These are phyloP conservation scores for Colletotrichum sp. DNA, from an alignment of 2,329 filamentous ascomycete species.

Conservation along the genomic window DNA sequence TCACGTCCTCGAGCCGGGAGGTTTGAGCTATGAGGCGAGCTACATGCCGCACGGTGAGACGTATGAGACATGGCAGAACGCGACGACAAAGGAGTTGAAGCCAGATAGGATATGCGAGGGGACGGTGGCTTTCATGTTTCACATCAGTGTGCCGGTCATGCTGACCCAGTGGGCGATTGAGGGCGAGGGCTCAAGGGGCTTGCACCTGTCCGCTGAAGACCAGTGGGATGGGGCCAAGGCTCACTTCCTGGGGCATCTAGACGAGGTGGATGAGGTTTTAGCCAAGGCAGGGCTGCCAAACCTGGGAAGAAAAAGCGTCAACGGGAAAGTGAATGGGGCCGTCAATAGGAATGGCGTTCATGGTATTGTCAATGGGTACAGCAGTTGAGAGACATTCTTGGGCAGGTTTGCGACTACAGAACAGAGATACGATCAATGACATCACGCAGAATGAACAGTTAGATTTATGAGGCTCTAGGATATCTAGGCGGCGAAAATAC, in stretches of 20 bases:
- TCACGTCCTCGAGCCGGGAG: slow-evolving; percentile 31
- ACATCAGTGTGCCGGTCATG: slow-evolving; percentile 27
- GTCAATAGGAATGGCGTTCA: neutral
- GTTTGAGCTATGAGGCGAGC: slow-evolving; percentile 35
- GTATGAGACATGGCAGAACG: slow-evolving; percentile 33
- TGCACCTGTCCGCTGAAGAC: slow-evolving; percentile 20
- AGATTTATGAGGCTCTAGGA: neutral
- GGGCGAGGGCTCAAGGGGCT: slow-evolving; percentile 23
- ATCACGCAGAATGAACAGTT: neutral
- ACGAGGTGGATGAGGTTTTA: slow-evolving; percentile 28
- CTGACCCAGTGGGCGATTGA: slow-evolving; percentile 28
- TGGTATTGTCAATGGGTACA: neutral
- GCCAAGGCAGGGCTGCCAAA: slow-evolving; percentile 3
- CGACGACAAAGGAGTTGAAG: slow-evolving; percentile 27
- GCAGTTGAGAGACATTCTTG: neutral
- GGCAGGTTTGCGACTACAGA: neutral
- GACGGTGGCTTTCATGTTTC: slow-evolving; percentile 56
- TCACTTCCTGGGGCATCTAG: slow-evolving; percentile 30
- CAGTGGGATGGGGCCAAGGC: slow-evolving; percentile 30
- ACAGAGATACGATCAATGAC: neutral
- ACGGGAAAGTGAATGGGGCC: neutral
- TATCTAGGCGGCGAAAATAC: neutral
- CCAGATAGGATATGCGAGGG: slow-evolving; percentile 47
- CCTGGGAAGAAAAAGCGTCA: neutral
- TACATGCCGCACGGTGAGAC: slow-evolving; percentile 42